Evolutionary conservation across 1,284 basidiomycete genomes (phyloP).

Genomic region (Chalciporus piperatoides): DNA sequence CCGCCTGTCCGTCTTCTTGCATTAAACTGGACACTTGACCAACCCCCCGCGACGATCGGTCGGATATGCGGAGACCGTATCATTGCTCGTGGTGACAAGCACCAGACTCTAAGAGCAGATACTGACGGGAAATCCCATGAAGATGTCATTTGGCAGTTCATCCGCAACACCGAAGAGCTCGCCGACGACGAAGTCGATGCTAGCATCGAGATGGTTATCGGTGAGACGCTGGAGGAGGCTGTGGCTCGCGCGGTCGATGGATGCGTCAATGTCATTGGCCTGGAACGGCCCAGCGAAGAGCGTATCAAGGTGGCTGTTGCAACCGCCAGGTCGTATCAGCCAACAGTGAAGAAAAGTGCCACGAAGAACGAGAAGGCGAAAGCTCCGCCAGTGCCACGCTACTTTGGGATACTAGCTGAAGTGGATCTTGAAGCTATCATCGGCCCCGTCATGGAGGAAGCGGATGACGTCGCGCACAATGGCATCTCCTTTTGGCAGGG

Average conservation of each 20-base stretch:
- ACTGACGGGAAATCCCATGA: conserved; percentile 59
- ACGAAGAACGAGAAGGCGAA: conserved; percentile 35
- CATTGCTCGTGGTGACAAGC: conserved; percentile 70
- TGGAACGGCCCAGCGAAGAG: conserved; percentile 54
- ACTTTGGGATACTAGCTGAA: conserved; percentile 78
- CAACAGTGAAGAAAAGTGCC: conserved; percentile 36
- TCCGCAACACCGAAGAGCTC: conserved; percentile 66
- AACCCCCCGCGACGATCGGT: conserved; percentile 55
- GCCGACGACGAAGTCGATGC: conserved; percentile 59
- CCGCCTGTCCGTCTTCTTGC: conserved; percentile 71
- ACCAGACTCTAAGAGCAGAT: conserved; percentile 77
- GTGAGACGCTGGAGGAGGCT: conserved; percentile 51
- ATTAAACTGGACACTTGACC: conserved; percentile 70
- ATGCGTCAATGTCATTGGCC: conserved; percentile 46
- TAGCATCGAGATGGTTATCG: conserved; percentile 63
- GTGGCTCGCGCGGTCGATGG: conserved; percentile 61
- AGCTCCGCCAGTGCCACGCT: conserved; percentile 41
- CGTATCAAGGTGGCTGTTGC: conserved; percentile 59
- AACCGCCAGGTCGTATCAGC: conserved; percentile 49
- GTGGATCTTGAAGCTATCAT: conserved; percentile 55
- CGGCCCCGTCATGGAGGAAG: conserved; percentile 33
- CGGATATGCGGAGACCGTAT: conserved; percentile 79
- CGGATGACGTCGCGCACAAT: conserved; percentile 25
- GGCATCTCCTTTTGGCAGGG: conserved; percentile 47
- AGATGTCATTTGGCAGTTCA: conserved; percentile 77